Evolutionary conservation across 2,329 filamentous ascomycete genomes (phyloP).

Genomic region (Penicillium psychrosexuale): DNA sequence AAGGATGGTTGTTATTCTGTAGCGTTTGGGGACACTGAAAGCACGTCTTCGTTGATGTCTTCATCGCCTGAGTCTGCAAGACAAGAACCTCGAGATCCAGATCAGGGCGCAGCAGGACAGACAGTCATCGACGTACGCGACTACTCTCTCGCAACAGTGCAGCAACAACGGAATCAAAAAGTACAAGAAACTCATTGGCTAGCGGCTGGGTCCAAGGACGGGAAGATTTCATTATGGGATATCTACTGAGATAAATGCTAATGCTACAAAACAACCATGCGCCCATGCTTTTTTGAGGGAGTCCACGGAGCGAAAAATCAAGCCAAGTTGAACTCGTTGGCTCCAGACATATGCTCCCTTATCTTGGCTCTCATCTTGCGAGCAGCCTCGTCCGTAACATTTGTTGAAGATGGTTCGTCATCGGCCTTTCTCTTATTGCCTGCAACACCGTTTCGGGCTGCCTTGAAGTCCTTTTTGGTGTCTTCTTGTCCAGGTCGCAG

Average conservation of each 20-base stretch:
- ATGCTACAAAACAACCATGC: slow-evolving; percentile 30
- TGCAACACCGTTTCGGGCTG: slow-evolving; percentile 36
- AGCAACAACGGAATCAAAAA: slow-evolving; percentile 60
- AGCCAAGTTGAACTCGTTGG: slow-evolving; percentile 59
- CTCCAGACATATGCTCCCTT: slow-evolving; percentile 51
- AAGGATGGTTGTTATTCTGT: slow-evolving; percentile 80
- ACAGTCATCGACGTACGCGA: slow-evolving; percentile 6
- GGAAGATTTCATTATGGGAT: slow-evolving; percentile 93
- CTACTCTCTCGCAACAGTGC: slow-evolving; percentile 51
- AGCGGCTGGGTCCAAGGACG: slow-evolving; percentile 87
- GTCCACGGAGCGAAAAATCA: slow-evolving; percentile 26
- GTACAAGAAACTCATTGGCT: slow-evolving; percentile 79
- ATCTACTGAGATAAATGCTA: slow-evolving; percentile 61
- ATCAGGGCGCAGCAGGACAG: background rate
- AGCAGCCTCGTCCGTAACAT: slow-evolving; percentile 47
- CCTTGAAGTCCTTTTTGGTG: slow-evolving; percentile 48
- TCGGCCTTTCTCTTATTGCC: slow-evolving; percentile 38
- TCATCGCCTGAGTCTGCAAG: background rate
- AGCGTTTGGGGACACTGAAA: slow-evolving; percentile 59
- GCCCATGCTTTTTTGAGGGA: slow-evolving; percentile 5
- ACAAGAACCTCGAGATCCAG: background rate
- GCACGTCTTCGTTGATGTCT: background rate
- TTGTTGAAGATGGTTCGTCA: slow-evolving; percentile 24
- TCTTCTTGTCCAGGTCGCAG: slow-evolving; percentile 50
- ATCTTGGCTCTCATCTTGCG: slow-evolving; percentile 55